Base-by-base conservation (phyloP, 2,329 filamentous ascomycete species). In the Ceratocystis ficicola region DNA sequence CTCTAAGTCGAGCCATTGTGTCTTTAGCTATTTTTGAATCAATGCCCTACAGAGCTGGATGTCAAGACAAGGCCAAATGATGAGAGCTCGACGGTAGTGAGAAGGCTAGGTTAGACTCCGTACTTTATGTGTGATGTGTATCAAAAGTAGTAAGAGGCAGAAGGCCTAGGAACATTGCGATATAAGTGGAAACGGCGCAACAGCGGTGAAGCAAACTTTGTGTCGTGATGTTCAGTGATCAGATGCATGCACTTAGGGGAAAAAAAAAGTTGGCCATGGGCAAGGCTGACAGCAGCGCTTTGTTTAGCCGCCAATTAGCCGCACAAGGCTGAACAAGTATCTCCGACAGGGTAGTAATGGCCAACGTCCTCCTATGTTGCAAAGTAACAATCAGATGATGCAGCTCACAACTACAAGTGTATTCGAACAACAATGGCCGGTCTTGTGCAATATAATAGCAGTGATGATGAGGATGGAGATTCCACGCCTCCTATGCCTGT, bases 1-100 rank as follows among this genome's bases (percentile, higher is more conserved):
- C 81, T 81, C 80, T 83, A 77, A 79, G 82, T 77, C 82, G 82
- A 83, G 81, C 81, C 82, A 85, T 85, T 70, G 70, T 74, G 65
- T 65, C 44, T 62, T 59, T 32, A 30, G 50, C 32, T 46, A 32
- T 63, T 44, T 73, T 72, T 41, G 36, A 25, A 41, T 48, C 41
- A 30, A 52, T 72, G 73, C 73, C 74, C 73, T 75, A 74, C 74
- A 72, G 73, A 72, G 75, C 75, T 76, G 74, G 75, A 44, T 72
- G 75, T 74, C 73, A 36, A 59, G 55, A 36, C 25, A 59, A 59
- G 55, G 74, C 73, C 72, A 75, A 41, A 73, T 75, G 30, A 36
- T 44, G 28, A 48, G 62, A 65, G n/a, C 66, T 65, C 62, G 66
- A 65, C 66, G 48, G 57, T 32, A 36, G 12, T 36, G 25, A 67